phyloP scores from a whole-genome alignment of 78 protist species.

The Guillardia theta region DNA sequence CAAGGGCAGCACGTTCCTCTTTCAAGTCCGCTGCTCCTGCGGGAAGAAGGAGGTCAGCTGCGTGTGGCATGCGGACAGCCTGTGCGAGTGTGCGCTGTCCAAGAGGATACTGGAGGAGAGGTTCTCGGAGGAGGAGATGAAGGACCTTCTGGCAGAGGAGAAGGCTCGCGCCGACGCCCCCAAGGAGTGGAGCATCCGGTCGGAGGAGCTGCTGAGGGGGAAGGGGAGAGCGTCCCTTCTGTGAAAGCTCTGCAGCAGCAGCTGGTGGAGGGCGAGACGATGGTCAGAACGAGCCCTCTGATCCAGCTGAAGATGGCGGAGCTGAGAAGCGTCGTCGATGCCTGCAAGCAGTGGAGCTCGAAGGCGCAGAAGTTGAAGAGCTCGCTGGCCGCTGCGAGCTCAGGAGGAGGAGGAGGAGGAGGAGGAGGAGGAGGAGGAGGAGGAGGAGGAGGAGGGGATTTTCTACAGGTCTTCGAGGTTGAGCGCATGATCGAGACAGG shows the following conservation, averaged over 20 bases:
- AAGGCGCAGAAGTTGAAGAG: not conserved
- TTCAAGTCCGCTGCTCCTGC: conserved; percentile 10
- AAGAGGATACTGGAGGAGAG: not conserved
- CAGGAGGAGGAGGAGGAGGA: not conserved
- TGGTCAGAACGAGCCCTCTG: not conserved
- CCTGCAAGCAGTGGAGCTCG: not conserved
- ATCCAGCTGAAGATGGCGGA: not conserved
- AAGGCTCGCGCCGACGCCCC: not conserved
- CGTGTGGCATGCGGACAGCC: not conserved
- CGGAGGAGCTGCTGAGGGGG: not conserved
- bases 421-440: too few relatives aligned
- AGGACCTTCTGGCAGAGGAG: not conserved
- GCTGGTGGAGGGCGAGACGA: not conserved
- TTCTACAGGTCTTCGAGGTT: too few relatives aligned
- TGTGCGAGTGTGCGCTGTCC: not conserved
- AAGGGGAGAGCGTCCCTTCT: not conserved
- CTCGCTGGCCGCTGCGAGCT: not conserved
- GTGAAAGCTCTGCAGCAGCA: not conserved
- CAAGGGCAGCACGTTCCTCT: not conserved
- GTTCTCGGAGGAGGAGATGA: not conserved
- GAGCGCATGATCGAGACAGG: not conserved
- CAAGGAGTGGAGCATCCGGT: not conserved
- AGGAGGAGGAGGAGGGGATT: too few relatives aligned
- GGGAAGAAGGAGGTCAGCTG: not conserved
- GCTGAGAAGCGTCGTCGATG: not conserved